Conservation (phyloP, 768 basidiomycete genomes). For the Kwoniella heveanensis region DNA sequence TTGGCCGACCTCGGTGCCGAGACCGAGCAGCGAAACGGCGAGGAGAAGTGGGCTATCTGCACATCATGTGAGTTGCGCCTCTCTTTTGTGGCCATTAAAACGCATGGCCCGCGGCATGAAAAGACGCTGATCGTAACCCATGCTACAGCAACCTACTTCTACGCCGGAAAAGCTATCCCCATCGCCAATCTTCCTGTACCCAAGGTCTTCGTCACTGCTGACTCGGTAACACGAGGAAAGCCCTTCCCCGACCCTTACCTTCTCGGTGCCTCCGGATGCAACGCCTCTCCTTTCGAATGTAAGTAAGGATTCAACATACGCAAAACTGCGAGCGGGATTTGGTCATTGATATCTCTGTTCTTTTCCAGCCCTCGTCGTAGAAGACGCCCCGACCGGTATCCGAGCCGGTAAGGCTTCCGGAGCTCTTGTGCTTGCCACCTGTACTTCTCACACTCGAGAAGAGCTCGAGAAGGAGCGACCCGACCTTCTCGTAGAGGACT, state of each 20-base stretch:
- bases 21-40: constrained; percentile 51
- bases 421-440: constrained; percentile 75
- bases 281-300: constrained; percentile 67
- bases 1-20: constrained; percentile 44
- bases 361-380: constrained; percentile 78
- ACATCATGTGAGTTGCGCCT: constrained; percentile 68
- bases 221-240: constrained; percentile 76
- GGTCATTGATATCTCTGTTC: not conserved
- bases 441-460: constrained; percentile 64
- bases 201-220: constrained; percentile 69
- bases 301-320: constrained; percentile 30
- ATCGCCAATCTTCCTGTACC: constrained; percentile 65
- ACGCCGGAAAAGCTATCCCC: constrained; percentile 70
- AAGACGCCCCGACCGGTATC: constrained; percentile 81
- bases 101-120: no score
- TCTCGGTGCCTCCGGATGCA: constrained; percentile 69
- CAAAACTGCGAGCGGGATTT: not conserved
- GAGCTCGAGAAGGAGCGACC: constrained; percentile 60
- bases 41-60: constrained; percentile 80
- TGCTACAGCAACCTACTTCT: constrained; percentile 81
- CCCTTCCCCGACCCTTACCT: constrained; percentile 86
- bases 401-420: constrained; percentile 77
- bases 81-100: no score
- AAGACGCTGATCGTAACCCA: no score
- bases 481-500: constrained; percentile 56